phyloP scores from a whole-genome alignment of 78 protist genomes.

The Andalucia godoyi region DNA sequence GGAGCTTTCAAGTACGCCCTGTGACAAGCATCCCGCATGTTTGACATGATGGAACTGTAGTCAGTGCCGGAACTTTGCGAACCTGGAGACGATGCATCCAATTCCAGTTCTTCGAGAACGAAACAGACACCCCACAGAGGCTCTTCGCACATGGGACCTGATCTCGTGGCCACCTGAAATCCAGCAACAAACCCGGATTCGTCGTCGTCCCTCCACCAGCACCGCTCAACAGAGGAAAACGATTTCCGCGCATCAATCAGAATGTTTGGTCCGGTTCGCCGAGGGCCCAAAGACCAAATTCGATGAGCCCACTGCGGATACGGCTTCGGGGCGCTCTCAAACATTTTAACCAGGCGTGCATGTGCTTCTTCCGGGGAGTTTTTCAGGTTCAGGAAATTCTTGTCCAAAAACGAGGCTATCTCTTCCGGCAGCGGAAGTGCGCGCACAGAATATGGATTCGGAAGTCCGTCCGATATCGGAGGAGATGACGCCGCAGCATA shows the following conservation, averaged over 20 bases:
- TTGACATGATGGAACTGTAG: slow-evolving; percentile 65
- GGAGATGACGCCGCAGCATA: not conserved
- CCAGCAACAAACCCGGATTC: slow-evolving; percentile 56
- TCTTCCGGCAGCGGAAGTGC: not conserved
- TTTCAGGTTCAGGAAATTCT: no score
- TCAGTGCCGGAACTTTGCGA: slow-evolving; percentile 3
- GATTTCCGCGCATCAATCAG: no score
- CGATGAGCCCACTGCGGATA: not conserved
- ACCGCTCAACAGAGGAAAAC: no score
- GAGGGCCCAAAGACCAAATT: not conserved
- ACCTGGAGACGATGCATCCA: not conserved
- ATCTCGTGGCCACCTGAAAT: slow-evolving; percentile 74
- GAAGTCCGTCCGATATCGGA: not conserved
- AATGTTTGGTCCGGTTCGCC: not conserved
- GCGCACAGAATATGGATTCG: not conserved
- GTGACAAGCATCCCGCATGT: slow-evolving; percentile 62
- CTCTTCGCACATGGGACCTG: slow-evolving; percentile 94
- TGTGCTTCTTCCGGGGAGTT: no score
- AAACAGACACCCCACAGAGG: slow-evolving; percentile 85
- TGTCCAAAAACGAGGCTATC: not conserved
- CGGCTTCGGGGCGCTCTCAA: no score
- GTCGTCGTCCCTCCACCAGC: no score
- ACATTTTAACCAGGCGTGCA: no score
- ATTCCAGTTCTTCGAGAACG: slow-evolving; percentile 13
- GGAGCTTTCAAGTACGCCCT: not conserved